phyloP scores from a whole-genome alignment of 2,329 filamentous ascomycete species.

The Penicillium sp. region DNA sequence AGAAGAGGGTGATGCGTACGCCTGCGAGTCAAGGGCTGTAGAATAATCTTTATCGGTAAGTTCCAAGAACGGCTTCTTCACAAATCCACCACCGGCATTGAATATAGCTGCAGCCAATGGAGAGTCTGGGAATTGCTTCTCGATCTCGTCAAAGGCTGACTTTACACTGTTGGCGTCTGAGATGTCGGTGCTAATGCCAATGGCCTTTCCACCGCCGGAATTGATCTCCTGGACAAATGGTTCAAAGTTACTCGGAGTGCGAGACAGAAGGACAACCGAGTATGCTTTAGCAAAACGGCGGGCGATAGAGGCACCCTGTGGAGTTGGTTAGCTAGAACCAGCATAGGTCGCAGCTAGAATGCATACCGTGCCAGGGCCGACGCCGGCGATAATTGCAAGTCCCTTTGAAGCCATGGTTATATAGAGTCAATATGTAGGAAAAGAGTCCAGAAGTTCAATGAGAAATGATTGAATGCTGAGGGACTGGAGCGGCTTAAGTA shows the following conservation, averaged over 20 bases:
- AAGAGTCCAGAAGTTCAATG: background rate
- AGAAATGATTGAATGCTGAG: background rate
- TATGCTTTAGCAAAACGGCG: conserved; percentile 62
- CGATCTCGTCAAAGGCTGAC: conserved; percentile 58
- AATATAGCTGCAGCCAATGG: conserved; percentile 60
- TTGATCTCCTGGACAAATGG: conserved; percentile 64
- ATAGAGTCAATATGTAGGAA: background rate
- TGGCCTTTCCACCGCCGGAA: conserved; percentile 58
- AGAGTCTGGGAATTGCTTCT: conserved; percentile 55
- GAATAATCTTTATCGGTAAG: conserved; percentile 62
- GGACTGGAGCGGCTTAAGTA: background rate
- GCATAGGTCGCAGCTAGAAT: background rate
- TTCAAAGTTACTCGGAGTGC: conserved; percentile 61
- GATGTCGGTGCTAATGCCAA: conserved; percentile 65
- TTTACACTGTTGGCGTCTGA: conserved; percentile 57
- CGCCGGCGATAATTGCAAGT: conserved; percentile 52
- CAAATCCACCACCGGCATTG: conserved; percentile 62
- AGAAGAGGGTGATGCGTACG: conserved; percentile 41
- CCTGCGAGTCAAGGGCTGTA: conserved; percentile 54
- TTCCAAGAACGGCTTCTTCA: conserved; percentile 64
- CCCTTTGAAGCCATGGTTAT: conserved; percentile 43
- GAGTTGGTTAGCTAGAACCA: conserved; percentile 45
- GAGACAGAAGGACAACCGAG: conserved; percentile 62
- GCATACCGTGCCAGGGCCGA: conserved; percentile 51
- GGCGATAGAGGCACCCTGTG: conserved; percentile 60